These are phyloP conservation scores for Eucalyptus paniculata DNA, from an alignment of 345 rosid genomes.

Conservation along the genomic window DNA sequence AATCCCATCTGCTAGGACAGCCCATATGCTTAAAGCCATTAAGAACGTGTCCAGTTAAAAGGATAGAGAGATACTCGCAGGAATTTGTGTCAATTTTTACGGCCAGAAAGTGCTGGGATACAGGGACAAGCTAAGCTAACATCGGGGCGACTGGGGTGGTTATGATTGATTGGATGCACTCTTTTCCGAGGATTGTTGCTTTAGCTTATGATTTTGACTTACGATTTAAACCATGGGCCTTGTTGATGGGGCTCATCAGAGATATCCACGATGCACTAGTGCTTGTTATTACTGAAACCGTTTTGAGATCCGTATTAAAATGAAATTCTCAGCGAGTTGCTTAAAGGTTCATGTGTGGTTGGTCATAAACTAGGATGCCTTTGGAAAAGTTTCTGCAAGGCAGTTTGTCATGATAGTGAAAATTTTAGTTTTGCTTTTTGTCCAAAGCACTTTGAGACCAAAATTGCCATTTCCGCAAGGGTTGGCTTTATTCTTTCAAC, in stretches of 20 bases:
- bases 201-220: not conserved
- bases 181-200: not conserved
- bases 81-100: not conserved
- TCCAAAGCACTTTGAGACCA: not conserved
- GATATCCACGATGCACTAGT: not conserved
- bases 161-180: not conserved
- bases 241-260: not conserved
- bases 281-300: not conserved
- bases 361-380: not conserved
- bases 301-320: not conserved
- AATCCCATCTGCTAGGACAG: not conserved
- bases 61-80: not conserved
- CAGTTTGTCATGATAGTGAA: not conserved
- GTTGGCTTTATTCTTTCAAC: not conserved
- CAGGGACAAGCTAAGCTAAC: not conserved
- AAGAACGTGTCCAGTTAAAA: not conserved
- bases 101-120: not conserved
- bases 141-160: not conserved
- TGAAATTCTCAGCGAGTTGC: not conserved
- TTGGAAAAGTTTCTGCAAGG: not conserved
- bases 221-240: not conserved
- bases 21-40: not conserved
- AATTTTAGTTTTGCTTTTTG: not conserved
- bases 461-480: not conserved
- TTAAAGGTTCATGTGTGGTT: not conserved